Evolutionary conservation across 805 yeast species (phyloP), one percentile per base, ranked within the genome.

Genomic region (Teunomyces barrocoloradensis): DNA sequence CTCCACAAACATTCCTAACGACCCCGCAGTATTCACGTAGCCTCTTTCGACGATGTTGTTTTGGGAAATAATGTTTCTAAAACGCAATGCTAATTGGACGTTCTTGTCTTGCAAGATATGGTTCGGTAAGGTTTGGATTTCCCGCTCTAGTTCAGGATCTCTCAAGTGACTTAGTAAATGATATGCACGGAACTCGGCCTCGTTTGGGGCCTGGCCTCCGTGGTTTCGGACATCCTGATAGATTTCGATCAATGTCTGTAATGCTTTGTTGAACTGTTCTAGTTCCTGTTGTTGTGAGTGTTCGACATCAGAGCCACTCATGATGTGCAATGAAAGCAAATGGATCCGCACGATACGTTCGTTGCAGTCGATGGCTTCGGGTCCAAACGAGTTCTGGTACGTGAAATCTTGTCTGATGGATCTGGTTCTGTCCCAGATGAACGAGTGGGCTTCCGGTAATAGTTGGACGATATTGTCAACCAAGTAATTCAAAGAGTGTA

Each of bases 351-450:
- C 96, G 55, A 94, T 94, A 44, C 85, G 73, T 64, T 94, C 99
- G 58, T 89, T 88, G 64, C 98, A 94, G 54, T 86, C 92, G 7
- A 92, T 80, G 1, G 97, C 95, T 62, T 94, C 98, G 1, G 91
- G 87, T 0, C 98, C 99, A 36, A 84, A 84, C 57, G 84, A 92
- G 63, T 92, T 92, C 61, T 94, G 99, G 60, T 88, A 91, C 0
- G 97, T 91, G 66, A 94, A 94, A 64, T 94, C 99, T 65, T 94
- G 98, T 60, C 99, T 78, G 38, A 94, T 91, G 0, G 97, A 89
- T 55, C 99, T 78, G 17, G 97, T 94, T 65, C 99, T 78, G 65
- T 94, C 98, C 99, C 99, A 95, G 6, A 94, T 67, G 56, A 94
- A 92, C 0, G 96, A 80, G 57, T 94, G 98, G 1, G 91, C 76